Evolutionary conservation across 306 rosid species (phyloP), one percentile per base, ranked within the genome.

Genomic region (Quercus dentata): DNA sequence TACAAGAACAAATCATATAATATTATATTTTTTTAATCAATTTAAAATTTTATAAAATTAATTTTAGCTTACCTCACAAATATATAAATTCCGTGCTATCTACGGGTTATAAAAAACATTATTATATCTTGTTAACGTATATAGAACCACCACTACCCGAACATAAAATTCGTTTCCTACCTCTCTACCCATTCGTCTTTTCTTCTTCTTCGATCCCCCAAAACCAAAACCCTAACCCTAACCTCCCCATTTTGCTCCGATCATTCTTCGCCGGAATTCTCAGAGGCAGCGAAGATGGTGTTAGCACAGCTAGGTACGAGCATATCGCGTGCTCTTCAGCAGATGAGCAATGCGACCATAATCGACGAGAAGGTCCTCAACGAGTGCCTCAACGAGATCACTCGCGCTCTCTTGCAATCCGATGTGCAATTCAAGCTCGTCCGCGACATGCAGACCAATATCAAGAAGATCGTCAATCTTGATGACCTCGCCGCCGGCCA

Each of bases 381-480:
- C 33, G 94, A 90, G 31, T 92, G 97, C 79, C 93, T 92, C 69
- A 91, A 94, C 71, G 98, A 91, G 80, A 94, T 94, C 89, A 88
- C 97, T 5, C 94, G 97, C 31, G 97, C 98, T 49, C 94, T 94
- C 27, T 89, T 94, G 4, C 94, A 94, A 79, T 76, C 98, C 82
- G 94, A 91, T 88, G 99, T 91, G 1, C 94, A 91, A 83, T 92
- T 94, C 91, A 92, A 89, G 82, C 95, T 91, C 23, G 97, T 92
- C n/a, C 88, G 90, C 1, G 94, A 89, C 17, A 92, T 91, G 97
- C 97, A 94, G 84, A 83, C 90, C 69, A 94, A 91, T 61, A 94
- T 94, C 49, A 94, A 94, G 88, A 87, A 81, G 81, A 94, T 91
- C 6, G 97, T 94, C 67, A 92, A 92, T 69, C 86, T 94, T 28